Evolutionary conservation across 2,329 filamentous ascomycete species (phyloP), one percentile per base, ranked within the genome.

Genomic region (Scedosporium apiospermum): DNA sequence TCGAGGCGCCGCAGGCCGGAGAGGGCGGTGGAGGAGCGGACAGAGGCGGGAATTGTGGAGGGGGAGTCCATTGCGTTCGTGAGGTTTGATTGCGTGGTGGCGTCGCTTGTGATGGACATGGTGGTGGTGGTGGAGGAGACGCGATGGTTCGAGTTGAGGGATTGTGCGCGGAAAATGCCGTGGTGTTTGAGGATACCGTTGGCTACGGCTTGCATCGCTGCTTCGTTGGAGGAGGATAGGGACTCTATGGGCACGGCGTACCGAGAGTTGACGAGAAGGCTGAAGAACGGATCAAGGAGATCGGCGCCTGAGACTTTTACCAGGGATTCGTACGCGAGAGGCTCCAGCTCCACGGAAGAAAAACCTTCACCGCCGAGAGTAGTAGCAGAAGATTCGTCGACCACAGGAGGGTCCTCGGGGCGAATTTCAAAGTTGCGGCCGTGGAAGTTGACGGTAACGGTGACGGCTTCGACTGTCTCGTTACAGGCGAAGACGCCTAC

Each of bases 401-500:
- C 64, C 3, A 65, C 60, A 0, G 74, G 74, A 1, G 71, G 70
- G 5, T 69, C 63, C 7, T 61, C 63, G 0, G 69, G 64, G 57
- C 73, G 69, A 34, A 77, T 70, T 1, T 62, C 67, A 38, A 73
- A 63, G 3, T 61, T 63, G 1, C 65, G 21, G 1, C 70, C 71
- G 10, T 67, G 65, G 1, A 73, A 65, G 1, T 65, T 58, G 1
- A 69, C 67, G n/a, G 65, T 60, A 1, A 67, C 64, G 14, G 69
- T 66, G 6, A 73, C 66, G 4, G 68, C 70, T 65, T 75, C 67
- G 2, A 73, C 64, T 2, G 71, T 69, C 66, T 76, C 75, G 66
- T 77, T 77, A 65, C 75, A 77, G 21, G 71, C 70, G 62, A 77
- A 62, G 4, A 71, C 73, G 4, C 69, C 71, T 16, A 75, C 68